Evolutionary conservation across 2,329 filamentous ascomycete genomes (phyloP), one percentile per base, ranked within the genome.

Genomic region (Cryphonectria radicalis): DNA sequence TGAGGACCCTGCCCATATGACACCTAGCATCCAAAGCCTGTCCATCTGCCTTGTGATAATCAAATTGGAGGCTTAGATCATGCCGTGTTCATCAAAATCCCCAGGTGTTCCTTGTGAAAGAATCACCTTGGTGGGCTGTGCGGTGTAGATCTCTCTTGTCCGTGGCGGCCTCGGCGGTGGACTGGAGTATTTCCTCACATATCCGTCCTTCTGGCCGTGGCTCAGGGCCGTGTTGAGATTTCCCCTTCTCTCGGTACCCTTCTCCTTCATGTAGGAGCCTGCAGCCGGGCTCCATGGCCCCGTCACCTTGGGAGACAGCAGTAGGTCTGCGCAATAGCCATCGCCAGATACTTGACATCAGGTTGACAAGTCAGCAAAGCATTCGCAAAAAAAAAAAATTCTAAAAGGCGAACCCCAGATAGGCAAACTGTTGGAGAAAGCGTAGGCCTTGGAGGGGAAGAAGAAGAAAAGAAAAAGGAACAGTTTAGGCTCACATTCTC

Each of bases 21-120:
- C 37, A 40, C 37, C 37, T 59, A 25, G 32, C 6, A 32, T 59
- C 28, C 55, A 59, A 28, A 17, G 28, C 6, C 55, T 59, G 13
- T 17, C 13, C 5, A 22, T 13, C 59, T 25, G n/a, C 62, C 62
- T 13, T 57, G 19, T 22, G 10, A 25, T 11, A 32, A 46, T 14
- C 17, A 13, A n/a, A 10, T 40, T 62, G 32, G 11, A 62, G 28
- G 19, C 62, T 63, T 40, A 64, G 3, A 64, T 43, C 62, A 64
- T 64, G n/a, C 62, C 62, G n/a, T 64, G 62, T 32, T 64, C 62
- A 43, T 64, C 62, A 46, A 64, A 64, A 46, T 64, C 62, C 4
- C 5, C 62, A 4, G 40, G 14, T 19, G 25, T n/a, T 43, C 40
- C 37, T 64, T 64, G 62, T 10, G 40, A 10, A 13, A 64, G n/a